phyloP scores from a whole-genome alignment of 768 basidiomycete species.

The Cubamyces lactineus region DNA sequence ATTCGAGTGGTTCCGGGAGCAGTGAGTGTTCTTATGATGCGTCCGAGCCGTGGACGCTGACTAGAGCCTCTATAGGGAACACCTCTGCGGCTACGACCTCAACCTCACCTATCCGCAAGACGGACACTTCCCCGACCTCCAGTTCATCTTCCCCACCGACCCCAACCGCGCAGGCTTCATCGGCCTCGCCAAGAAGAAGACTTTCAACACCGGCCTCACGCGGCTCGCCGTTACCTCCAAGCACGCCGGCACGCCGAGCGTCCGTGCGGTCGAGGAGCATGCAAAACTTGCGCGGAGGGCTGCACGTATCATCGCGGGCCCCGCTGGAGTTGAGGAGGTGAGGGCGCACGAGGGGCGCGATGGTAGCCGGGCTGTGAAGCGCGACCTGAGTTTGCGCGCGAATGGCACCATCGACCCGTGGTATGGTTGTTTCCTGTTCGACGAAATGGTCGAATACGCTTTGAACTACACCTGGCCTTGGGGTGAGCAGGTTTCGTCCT shows the following conservation, averaged over 20 bases:
- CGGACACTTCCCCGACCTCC: slow-evolving; percentile 48
- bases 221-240: slow-evolving; percentile 28
- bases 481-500: slow-evolving; percentile 32
- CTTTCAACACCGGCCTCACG: not conserved
- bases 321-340: not conserved
- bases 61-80: slow-evolving; percentile 41
- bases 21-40: slow-evolving; percentile 44
- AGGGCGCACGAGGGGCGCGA: not conserved
- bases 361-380: slow-evolving; percentile 27
- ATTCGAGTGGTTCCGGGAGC: slow-evolving; percentile 67
- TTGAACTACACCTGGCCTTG: slow-evolving; percentile 70
- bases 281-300: not conserved
- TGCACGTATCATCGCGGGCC: not conserved
- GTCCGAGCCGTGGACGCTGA: not conserved
- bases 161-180: slow-evolving; percentile 8
- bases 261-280: not conserved
- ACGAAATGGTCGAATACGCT: slow-evolving; percentile 72
- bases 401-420: slow-evolving; percentile 51
- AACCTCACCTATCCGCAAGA: slow-evolving; percentile 72
- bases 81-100: slow-evolving; percentile 66
- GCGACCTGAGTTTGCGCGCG: slow-evolving; percentile 48
- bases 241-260: not conserved
- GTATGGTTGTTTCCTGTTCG: slow-evolving; percentile 56
- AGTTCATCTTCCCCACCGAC: slow-evolving; percentile 14
- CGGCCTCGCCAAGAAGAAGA: slow-evolving; percentile 18